Conservation (phyloP, 2,329 filamentous ascomycete species). For the Didymella arachidicola region DNA sequence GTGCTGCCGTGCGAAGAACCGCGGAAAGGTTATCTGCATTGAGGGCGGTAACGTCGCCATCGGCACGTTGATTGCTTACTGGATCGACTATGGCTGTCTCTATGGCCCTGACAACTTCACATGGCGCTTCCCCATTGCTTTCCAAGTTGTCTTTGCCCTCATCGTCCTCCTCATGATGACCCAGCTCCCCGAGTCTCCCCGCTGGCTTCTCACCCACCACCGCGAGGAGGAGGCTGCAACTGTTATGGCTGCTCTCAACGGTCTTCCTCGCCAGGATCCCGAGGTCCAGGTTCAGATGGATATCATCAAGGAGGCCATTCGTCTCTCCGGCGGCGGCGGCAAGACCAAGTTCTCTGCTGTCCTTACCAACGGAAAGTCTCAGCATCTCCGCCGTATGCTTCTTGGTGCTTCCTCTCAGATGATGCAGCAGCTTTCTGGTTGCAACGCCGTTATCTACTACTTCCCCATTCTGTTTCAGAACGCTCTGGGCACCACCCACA, state of each 20-base stretch:
- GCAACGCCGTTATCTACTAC: constrained; percentile 57
- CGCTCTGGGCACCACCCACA: constrained; percentile 60
- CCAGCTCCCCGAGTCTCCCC: constrained; percentile 39
- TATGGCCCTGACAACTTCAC: constrained; percentile 41
- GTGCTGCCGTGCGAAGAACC: constrained; percentile 61
- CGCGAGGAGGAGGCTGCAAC: constrained; percentile 56
- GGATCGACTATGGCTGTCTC: constrained; percentile 58
- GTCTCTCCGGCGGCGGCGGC: constrained; percentile 45
- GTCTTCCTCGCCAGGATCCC: constrained; percentile 58
- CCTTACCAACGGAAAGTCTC: constrained; percentile 67
- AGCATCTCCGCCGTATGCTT: constrained; percentile 69
- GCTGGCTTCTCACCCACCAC: constrained; percentile 46
- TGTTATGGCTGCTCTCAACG: constrained; percentile 59
- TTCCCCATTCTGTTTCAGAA: constrained; percentile 54
- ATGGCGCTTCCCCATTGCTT: constrained; percentile 62
- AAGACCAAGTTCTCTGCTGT: constrained; percentile 59
- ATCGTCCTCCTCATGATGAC: constrained; percentile 48
- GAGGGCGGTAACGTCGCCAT: constrained; percentile 61
- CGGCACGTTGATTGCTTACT: constrained; percentile 60
- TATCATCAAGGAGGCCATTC: constrained; percentile 66
- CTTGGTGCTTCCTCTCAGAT: constrained; percentile 67
- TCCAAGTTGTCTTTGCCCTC: constrained; percentile 59
- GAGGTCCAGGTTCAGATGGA: constrained; percentile 67
- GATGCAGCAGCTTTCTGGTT: constrained; percentile 62
- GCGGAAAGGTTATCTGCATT: constrained; percentile 67